Evolutionary conservation across 768 basidiomycete genomes (phyloP).

Genomic region (Tremella mesenterica): DNA sequence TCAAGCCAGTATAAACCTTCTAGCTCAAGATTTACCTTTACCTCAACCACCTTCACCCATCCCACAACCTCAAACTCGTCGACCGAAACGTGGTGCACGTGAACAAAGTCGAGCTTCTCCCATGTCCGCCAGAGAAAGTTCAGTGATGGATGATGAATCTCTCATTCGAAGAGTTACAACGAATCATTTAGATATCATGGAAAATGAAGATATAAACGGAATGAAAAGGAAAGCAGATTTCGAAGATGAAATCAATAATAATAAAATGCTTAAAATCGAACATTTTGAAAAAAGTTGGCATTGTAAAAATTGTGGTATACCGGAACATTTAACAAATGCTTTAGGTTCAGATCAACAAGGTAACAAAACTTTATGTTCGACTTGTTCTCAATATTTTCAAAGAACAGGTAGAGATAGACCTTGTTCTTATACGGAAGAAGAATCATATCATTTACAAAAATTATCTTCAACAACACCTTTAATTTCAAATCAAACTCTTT

Average conservation of each 20-base stretch:
- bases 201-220: background rate
- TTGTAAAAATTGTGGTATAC: background rate
- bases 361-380: background rate
- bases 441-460: background rate
- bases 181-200: background rate
- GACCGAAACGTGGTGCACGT: constrained; percentile 9
- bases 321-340: background rate
- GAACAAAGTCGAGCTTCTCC: constrained; percentile 13
- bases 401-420: background rate
- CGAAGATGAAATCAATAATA: background rate
- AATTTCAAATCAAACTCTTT: too few relatives aligned
- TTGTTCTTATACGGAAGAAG: constrained; percentile 2
- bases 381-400: background rate
- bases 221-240: background rate
- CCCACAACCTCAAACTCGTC: constrained; percentile 45
- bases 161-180: constrained; percentile 14
- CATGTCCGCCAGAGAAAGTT: constrained; percentile 18
- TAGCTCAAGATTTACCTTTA: constrained; percentile 44
- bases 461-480: too few relatives aligned
- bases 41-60: constrained; percentile 53
- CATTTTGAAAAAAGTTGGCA: background rate
- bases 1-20: constrained; percentile 67
- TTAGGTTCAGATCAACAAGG: background rate
- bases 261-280: background rate
- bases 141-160: constrained; percentile 15